Percentiles rank a stretch among this genome's conserved stretches.
These are phyloP conservation scores for Leptographium galeiforme DNA, from an alignment of 2,329 filamentous ascomycete species.

Conservation along the genomic window DNA sequence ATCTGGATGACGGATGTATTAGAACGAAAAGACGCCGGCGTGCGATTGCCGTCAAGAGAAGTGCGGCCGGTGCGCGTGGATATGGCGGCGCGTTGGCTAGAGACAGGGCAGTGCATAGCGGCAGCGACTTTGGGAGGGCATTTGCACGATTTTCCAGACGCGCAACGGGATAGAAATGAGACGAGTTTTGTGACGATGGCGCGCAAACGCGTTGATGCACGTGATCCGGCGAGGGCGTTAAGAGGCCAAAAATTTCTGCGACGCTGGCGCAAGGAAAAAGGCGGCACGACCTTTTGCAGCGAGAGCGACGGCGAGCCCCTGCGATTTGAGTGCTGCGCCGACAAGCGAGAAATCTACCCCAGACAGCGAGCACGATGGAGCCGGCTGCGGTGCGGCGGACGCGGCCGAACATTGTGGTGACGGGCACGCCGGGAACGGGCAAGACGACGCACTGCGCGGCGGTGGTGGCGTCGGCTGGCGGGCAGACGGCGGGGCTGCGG, in stretches of 20 bases:
- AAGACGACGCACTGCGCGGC: slow-evolving; percentile 88
- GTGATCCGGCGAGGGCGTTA: background rate
- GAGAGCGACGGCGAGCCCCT: too few species aligned
- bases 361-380: background rate
- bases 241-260: background rate
- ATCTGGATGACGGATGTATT: slow-evolving; percentile 1
- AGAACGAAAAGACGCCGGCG: background rate
- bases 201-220: background rate
- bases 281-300: too few species aligned
- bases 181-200: background rate
- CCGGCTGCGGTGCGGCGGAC: slow-evolving; percentile 17
- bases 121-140: background rate
- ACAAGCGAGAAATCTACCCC: too few species aligned
- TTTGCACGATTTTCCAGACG: background rate
- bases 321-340: too few species aligned
- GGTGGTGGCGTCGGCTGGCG: slow-evolving; percentile 51
- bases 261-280: background rate
- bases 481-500: slow-evolving; percentile 41
- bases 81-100: background rate
- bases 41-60: background rate
- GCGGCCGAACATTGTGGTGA: slow-evolving; percentile 82
- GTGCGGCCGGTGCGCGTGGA: background rate
- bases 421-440: slow-evolving; percentile 87
- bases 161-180: background rate
- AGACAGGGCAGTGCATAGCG: background rate